Conservation (phyloP, 495 filamentous ascomycete species). For the Astrocystis sublimbata region DNA sequence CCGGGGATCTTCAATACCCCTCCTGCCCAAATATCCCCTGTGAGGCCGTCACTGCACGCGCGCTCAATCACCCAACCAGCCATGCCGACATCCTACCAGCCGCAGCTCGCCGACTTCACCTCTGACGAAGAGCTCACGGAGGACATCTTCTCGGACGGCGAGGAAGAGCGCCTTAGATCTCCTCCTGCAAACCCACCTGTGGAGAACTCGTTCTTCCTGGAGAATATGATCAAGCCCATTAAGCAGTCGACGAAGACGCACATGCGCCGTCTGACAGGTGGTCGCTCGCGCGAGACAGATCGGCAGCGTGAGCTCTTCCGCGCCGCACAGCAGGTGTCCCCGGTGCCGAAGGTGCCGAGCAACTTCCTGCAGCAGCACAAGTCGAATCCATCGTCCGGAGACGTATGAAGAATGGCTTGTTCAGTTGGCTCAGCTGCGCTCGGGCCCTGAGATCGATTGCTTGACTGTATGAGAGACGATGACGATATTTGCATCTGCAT, state of each 20-base stretch:
- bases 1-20: conserved; percentile 55
- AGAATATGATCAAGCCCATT: conserved; percentile 63
- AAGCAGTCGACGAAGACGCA: conserved; percentile 56
- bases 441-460: too few species aligned
- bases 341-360: conserved; percentile 63
- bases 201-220: conserved; percentile 63
- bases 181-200: conserved; percentile 28
- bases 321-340: conserved; percentile 35
- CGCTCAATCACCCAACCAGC: conserved; percentile 74
- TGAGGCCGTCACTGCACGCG: conserved; percentile 61
- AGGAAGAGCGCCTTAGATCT: conserved; percentile 44
- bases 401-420: background rate
- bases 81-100: conserved; percentile 56
- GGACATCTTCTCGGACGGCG: conserved; percentile 56
- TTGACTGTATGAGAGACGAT: conserved; percentile 9
- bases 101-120: conserved; percentile 58
- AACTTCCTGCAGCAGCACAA: conserved; percentile 33
- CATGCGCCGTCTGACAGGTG: conserved; percentile 68
- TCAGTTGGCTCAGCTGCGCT: too few species aligned
- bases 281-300: conserved; percentile 61
- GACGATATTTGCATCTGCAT: background rate
- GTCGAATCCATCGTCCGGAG: conserved; percentile 8
- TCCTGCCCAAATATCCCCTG: conserved; percentile 1
- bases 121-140: conserved; percentile 51
- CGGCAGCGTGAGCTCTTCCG: conserved; percentile 60